Evolutionary conservation across 225 moss, liverwort and hornwort genomes (phyloP).

Genomic region (Ulota crispa): DNA sequence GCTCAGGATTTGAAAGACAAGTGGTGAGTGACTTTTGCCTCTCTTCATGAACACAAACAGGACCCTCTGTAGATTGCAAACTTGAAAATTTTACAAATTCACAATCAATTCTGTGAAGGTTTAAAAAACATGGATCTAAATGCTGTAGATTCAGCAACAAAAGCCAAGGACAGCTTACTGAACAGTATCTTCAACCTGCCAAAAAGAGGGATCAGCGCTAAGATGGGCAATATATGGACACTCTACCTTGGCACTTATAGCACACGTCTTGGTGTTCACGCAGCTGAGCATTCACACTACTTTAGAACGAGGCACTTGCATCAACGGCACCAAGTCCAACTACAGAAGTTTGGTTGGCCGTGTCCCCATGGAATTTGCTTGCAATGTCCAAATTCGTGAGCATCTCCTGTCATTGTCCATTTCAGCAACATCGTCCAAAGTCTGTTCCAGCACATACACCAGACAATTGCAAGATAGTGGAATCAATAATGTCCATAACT

Average conservation of each 20-base stretch:
- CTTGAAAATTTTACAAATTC: neutral
- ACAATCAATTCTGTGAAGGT: neutral
- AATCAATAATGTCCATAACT: no score
- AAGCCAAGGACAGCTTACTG: neutral
- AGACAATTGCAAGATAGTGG: neutral
- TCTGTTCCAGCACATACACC: neutral
- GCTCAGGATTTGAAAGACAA: neutral
- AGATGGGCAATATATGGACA: neutral
- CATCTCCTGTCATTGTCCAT: neutral
- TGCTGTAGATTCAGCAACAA: neutral
- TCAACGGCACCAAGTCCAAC: neutral
- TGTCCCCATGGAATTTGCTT: neutral
- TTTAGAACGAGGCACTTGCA: neutral
- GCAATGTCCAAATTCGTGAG: neutral
- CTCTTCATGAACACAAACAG: neutral
- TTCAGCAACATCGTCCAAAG: neutral
- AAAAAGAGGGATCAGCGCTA: neutral
- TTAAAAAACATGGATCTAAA: neutral
- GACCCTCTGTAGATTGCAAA: no score
- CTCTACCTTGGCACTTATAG: neutral
- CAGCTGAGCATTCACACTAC: neutral
- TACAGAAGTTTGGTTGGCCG: neutral
- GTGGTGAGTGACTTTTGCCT: neutral
- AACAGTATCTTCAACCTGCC: neutral
- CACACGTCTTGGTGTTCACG: neutral